phyloP scores from a whole-genome alignment of 2,329 filamentous ascomycete species.

The Aspergillus ustus region DNA sequence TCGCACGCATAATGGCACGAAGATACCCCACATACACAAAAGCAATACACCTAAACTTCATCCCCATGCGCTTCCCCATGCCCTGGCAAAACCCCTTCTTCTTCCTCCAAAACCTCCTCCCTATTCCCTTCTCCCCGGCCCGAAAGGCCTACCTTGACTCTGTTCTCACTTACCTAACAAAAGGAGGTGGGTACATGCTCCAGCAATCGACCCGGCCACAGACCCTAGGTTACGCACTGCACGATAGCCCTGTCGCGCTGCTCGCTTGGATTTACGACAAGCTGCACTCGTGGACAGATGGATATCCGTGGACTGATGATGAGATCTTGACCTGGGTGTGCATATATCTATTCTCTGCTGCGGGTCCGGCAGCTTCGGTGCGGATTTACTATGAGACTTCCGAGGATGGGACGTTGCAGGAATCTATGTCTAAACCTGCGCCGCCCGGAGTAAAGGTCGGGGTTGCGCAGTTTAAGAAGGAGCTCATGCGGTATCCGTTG shows the following conservation, averaged over 20 bases:
- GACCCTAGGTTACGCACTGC: constrained; percentile 71
- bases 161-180: constrained; percentile 28
- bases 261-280: constrained; percentile 84
- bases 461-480: constrained; percentile 56
- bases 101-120: constrained; percentile 44
- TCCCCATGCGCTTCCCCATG: constrained; percentile 54
- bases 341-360: constrained; percentile 72
- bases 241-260: constrained; percentile 71
- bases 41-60: constrained; percentile 67
- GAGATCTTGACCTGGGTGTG: constrained; percentile 76
- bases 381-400: constrained; percentile 74
- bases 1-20: constrained; percentile 66
- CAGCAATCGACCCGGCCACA: constrained; percentile 72
- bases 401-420: constrained; percentile 31
- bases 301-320: constrained; percentile 74
- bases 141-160: constrained; percentile 29
- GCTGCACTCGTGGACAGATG: constrained; percentile 75
- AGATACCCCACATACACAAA: constrained; percentile 62
- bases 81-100: constrained; percentile 60
- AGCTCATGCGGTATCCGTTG: constrained; percentile 55
- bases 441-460: constrained; percentile 55
- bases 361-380: constrained; percentile 69
- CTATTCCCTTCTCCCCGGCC: constrained; percentile 35
- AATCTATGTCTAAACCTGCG: constrained; percentile 48
- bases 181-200: constrained; percentile 57